Evolutionary conservation across 371 early-diverging fungal genomes (phyloP), one percentile per base, ranked within the genome.

Genomic region (Polyrhizophydium stewartii): DNA sequence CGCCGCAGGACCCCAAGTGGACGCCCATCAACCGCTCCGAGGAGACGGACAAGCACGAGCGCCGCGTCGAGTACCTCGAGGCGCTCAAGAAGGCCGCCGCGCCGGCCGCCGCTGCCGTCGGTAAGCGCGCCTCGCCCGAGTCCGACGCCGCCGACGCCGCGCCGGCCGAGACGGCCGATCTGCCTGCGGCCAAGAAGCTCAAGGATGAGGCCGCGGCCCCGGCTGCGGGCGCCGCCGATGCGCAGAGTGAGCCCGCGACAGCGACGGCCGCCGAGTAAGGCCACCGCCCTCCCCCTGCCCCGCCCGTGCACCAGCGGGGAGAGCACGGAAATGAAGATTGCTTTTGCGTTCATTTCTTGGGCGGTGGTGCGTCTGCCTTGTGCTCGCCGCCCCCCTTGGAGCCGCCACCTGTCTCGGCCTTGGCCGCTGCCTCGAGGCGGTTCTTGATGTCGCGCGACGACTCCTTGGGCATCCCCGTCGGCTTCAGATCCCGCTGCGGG

Each of bases 1-100:
- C n/a, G n/a, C n/a, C 43, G 16, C 58, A 68, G 66, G 89, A 93
- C 43, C 94, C 94, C 46, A 85, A 89, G 63, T 94, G 94, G 95
- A 93, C 91, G 3, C 92, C 97, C 22, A 79, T 96, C 57, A 94
- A 94, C 79, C 86, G 94, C 9, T 66, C 72, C 30, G 50, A 32
- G 0, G 76, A 62, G 43, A 61, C 76, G 1, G 78, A 80, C 27
- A 21, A 21, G 10, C 75, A 78, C 65, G n/a, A 51, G 43, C 66
- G 53, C 67, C 77, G 64, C n/a, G 10, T 33, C 12, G 65, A 60
- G 19, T 70, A 80, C 57, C 47, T 79, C 12, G 33, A 58, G 9
- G 27, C 41, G 0, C 55, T 62, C 30, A 22, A 41, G 37, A 56
- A 63, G 57, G 35, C 35, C 35, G 13, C 3, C 7, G 35, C 35